Base-by-base conservation (phyloP, 768 basidiomycete species). In the Auricularia sp. region DNA sequence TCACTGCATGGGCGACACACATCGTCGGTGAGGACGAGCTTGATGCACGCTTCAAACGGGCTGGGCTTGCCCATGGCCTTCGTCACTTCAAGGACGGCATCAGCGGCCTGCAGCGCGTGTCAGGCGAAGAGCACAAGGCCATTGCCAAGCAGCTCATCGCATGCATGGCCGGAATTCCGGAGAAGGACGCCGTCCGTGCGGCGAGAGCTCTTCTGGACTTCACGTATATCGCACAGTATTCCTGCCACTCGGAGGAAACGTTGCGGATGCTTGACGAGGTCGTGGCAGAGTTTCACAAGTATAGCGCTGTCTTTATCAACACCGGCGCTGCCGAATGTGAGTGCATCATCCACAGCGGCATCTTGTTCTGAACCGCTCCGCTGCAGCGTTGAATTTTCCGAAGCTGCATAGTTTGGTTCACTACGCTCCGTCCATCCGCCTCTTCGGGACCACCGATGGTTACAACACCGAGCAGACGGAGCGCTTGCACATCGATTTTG, bases 381-480 rank as follows among this genome's bases (percentile, higher is more conserved):
- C n/a, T 65, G 33, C n/a, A 62, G 10, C 64, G 66, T 45, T 80
- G 68, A 77, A 80, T 54, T 69, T 81, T n/a, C 78, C 78, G 0
- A 82, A 82, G 65, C 65, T 81, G 1, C 79, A 81, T 64, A 73
- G 67, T 16, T 66, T 74, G 1, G 39, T 36, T 1, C 81, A 81
- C 65, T 80, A 79, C 66, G 10, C 65, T 1, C 6, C 63, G 1
- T 37, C 65, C 6, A 80, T 81, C 67, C 56, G 68, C 34, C 59
- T 63, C 5, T 68, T 70, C 44, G 80, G 81, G 2, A 71, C 76
- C 0, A 69, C 74, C 1, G 77, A 80, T 62, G 77, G 77, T 64
- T 78, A 71, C 67, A 75, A 77, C 64, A 81, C 78, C 0, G 72
- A 80, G 66, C 69, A 70, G 35, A 73, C 77, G 1, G 78, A 82